Evolutionary conservation across 768 basidiomycete genomes (phyloP).

Genomic region (Leccinum olivaceopallidum): DNA sequence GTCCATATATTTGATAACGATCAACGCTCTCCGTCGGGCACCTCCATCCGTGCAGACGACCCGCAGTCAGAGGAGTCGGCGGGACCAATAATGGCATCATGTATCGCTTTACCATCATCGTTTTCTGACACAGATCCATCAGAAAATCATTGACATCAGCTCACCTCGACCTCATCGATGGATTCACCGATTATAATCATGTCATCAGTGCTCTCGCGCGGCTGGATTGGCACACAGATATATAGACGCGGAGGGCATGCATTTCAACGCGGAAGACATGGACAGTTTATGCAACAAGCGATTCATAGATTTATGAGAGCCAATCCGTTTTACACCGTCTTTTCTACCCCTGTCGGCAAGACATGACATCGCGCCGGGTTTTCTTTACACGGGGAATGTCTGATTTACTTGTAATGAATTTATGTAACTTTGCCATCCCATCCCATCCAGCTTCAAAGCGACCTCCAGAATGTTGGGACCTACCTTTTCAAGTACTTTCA

Average conservation of each 20-base stretch:
- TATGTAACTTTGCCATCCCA: neutral
- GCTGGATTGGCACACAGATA: slow-evolving; percentile 12
- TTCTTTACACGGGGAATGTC: slow-evolving; percentile 7
- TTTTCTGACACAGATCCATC: slow-evolving; percentile 25
- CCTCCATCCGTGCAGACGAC: slow-evolving; percentile 7
- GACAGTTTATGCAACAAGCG: slow-evolving; percentile 20
- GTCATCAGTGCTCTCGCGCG: slow-evolving; percentile 7
- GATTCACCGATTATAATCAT: slow-evolving; percentile 15
- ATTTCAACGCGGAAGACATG: slow-evolving; percentile 19
- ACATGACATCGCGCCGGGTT: slow-evolving; percentile 1
- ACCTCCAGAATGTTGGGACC: neutral
- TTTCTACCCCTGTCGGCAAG: slow-evolving; percentile 16
- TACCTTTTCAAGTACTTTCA: neutral
- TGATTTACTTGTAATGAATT: slow-evolving; percentile 18
- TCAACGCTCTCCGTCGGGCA: slow-evolving; percentile 11
- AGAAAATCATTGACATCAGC: slow-evolving; percentile 37
- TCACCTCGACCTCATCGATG: slow-evolving; percentile 46
- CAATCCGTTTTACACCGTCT: slow-evolving; percentile 17
- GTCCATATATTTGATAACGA: slow-evolving; percentile 11
- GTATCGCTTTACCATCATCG: slow-evolving; percentile 28
- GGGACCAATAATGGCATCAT: slow-evolving; percentile 21
- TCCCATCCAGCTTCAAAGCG: slow-evolving; percentile 3
- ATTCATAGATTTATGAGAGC: slow-evolving; percentile 27
- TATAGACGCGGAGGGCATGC: slow-evolving; percentile 18
- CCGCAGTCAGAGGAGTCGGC: slow-evolving; percentile 8